A percentile compares a stretch with the other conserved stretches of the same genome.
These are phyloP conservation scores for Xerocomus brunneocitrinus DNA, from an alignment of 768 basidiomycete species.

Conservation along the genomic window DNA sequence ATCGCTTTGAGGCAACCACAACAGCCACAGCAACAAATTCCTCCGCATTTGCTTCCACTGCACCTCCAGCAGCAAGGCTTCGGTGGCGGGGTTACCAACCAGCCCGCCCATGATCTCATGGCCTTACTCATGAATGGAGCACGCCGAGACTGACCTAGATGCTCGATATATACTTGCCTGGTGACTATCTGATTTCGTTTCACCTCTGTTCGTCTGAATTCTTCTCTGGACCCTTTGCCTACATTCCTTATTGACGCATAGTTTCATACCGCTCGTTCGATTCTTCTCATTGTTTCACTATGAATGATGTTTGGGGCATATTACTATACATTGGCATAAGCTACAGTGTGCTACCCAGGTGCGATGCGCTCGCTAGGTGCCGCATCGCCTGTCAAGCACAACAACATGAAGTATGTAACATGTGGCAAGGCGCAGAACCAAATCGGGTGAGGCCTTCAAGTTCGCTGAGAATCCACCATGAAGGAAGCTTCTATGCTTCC, in stretches of 20 bases:
- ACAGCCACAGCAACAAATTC: slow-evolving; percentile 46
- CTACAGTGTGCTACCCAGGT: slow-evolving; percentile 1
- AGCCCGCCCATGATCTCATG: slow-evolving; percentile 73
- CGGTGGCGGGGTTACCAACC: slow-evolving; percentile 44
- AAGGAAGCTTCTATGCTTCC: slow-evolving; percentile 32
- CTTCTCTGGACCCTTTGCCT: slow-evolving; percentile 22
- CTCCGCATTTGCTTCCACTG: slow-evolving; percentile 47
- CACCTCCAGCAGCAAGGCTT: slow-evolving; percentile 60
- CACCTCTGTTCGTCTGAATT: slow-evolving; percentile 5
- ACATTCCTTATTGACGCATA: slow-evolving; percentile 31
- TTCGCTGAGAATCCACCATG: slow-evolving; percentile 20
- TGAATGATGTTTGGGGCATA: slow-evolving; percentile 20
- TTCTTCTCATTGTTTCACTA: slow-evolving; percentile 24
- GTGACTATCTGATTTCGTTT: slow-evolving; percentile 14
- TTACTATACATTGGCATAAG: slow-evolving; percentile 1
- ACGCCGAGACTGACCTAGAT: slow-evolving; percentile 54
- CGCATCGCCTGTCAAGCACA: slow-evolving; percentile 5
- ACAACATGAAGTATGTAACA: slow-evolving; percentile 1
- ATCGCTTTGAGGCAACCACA: slow-evolving; percentile 32
- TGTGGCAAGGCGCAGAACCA: slow-evolving; percentile 4
- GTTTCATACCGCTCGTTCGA: slow-evolving; percentile 25
- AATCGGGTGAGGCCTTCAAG: slow-evolving; percentile 10
- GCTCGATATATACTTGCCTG: slow-evolving; percentile 11
- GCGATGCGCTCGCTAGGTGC: slow-evolving; percentile 11
- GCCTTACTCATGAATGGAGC: slow-evolving; percentile 73